These are phyloP conservation scores for barrel medic (Medicago truncatula) DNA, from an alignment of 306 rosid species.

Conservation along the genomic window MtrunA17r5.0-ANR NC_053045.1:43451001-43451500, in stretches of 20 bases:
- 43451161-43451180: conserved; percentile 75
- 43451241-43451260: conserved; percentile 59
- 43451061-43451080: neutral
- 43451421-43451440: too few relatives aligned
- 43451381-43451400: too few relatives aligned
- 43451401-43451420: too few relatives aligned
- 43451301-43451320: neutral
- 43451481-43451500: too few relatives aligned
- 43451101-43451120: neutral
- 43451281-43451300: conserved; percentile 86
- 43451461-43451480: too few relatives aligned
- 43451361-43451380: too few relatives aligned
- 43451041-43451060: conserved; percentile 23
- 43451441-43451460: too few relatives aligned
- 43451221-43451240: conserved; percentile 70
- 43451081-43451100: neutral
- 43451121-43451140: conserved; percentile 72
- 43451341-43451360: neutral
- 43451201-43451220: conserved; percentile 99
- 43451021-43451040: conserved; percentile 97
- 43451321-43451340: conserved; percentile 12
- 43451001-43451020: conserved; percentile 85
- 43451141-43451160: conserved; percentile 81
- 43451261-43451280: conserved; percentile 75
- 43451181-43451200: conserved; percentile 99